Conservation (phyloP, 2,329 filamentous ascomycete genomes). For the Fusarium sp. region DNA sequence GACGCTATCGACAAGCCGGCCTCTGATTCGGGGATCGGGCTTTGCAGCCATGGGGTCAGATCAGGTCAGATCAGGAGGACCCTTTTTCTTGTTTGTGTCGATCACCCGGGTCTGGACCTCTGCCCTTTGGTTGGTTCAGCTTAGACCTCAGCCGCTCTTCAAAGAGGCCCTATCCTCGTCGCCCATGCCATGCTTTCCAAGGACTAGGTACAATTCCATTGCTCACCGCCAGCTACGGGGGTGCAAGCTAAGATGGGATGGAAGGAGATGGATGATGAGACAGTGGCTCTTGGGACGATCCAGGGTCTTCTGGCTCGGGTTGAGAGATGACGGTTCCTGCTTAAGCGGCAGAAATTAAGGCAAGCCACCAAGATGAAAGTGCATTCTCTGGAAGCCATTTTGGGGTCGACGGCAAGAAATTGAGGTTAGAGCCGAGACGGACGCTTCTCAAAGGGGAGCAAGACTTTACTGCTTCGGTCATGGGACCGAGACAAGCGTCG, state of each 20-base stretch:
- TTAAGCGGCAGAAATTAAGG: slow-evolving; percentile 19
- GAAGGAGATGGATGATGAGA: slow-evolving; percentile 22
- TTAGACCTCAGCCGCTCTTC: slow-evolving; percentile 13
- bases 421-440: slow-evolving; percentile 21
- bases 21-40: slow-evolving; percentile 17
- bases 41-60: slow-evolving; percentile 20
- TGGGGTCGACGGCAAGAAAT: not conserved
- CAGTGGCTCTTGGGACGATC: slow-evolving; percentile 20
- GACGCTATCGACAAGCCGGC: slow-evolving; percentile 19
- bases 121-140: slow-evolving; percentile 16
- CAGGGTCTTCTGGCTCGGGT: slow-evolving; percentile 5
- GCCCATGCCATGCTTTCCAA: not conserved
- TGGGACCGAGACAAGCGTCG: slow-evolving; percentile 22
- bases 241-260: not conserved
- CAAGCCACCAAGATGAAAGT: slow-evolving; percentile 29
- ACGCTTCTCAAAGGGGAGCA: slow-evolving; percentile 15
- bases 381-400: slow-evolving; percentile 9
- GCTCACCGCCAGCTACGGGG: not conserved
- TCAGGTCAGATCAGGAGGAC: slow-evolving; percentile 33
- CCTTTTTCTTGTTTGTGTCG: slow-evolving; percentile 35
- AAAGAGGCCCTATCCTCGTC: not conserved
- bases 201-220: not conserved
- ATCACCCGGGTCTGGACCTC: slow-evolving; percentile 28
- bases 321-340: slow-evolving; percentile 11
- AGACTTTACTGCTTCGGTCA: slow-evolving; percentile 17